A percentile compares a stretch with the other conserved stretches of the same genome.
Conservation (phyloP, 1,284 basidiomycete genomes). For the Cryptococcus jaspeensis region DNA sequence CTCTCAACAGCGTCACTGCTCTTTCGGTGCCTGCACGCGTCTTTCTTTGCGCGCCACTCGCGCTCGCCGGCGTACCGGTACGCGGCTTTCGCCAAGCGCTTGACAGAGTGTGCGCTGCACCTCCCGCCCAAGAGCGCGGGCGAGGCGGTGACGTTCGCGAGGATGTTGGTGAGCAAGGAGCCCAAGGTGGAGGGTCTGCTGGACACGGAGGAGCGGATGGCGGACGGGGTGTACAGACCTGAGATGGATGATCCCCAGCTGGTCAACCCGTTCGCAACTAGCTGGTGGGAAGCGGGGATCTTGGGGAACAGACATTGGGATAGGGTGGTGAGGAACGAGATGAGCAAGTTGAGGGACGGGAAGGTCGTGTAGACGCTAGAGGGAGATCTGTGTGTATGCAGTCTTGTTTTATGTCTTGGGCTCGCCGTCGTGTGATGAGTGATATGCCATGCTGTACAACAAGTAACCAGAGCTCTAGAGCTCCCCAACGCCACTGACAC, state of each 20-base stretch:
- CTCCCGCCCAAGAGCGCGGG: slow-evolving; percentile 69
- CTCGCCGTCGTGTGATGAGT: not conserved
- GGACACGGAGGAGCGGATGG: slow-evolving; percentile 77
- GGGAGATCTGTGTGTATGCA: not conserved
- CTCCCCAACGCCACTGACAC: slow-evolving; percentile 64
- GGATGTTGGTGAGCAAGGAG: slow-evolving; percentile 69
- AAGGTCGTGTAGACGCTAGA: slow-evolving; percentile 16
- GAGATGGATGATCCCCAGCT: slow-evolving; percentile 85
- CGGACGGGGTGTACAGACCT: slow-evolving; percentile 75
- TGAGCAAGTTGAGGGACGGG: slow-evolving; percentile 44
- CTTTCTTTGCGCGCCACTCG: slow-evolving; percentile 66
- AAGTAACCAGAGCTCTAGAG: slow-evolving; percentile 27
- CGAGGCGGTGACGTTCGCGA: slow-evolving; percentile 70
- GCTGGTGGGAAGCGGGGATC: slow-evolving; percentile 50
- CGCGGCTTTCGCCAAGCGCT: slow-evolving; percentile 88
- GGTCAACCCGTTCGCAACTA: slow-evolving; percentile 51
- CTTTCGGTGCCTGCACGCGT: slow-evolving; percentile 77
- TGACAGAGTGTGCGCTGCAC: slow-evolving; percentile 73
- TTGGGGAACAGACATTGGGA: slow-evolving; percentile 49
- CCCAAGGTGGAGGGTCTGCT: slow-evolving; percentile 78
- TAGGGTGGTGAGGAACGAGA: slow-evolving; percentile 44
- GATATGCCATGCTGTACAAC: slow-evolving; percentile 8
- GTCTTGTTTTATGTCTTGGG: not conserved
- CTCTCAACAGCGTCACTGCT: slow-evolving; percentile 62
- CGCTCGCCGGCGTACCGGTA: slow-evolving; percentile 69